Evolutionary conservation across 805 yeast genomes (phyloP).

Genomic region (Millerozyma acaciae): DNA sequence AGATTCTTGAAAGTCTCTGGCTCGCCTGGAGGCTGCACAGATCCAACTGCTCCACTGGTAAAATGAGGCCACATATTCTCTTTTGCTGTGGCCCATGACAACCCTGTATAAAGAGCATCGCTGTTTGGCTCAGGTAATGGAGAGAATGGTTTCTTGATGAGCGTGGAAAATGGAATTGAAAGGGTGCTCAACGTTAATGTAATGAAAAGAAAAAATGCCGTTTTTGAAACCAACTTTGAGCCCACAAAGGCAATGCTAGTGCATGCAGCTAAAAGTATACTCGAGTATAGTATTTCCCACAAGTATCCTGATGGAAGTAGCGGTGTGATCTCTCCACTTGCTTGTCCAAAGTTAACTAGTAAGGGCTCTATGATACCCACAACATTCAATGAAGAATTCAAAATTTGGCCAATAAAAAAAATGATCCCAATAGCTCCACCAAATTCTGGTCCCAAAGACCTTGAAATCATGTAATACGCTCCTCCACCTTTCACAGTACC

Average conservation of each 20-base stretch:
- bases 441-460: conserved; percentile 95
- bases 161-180: conserved; percentile 75
- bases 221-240: conserved; percentile 72
- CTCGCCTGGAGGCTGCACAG: conserved; percentile 46
- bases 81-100: conserved; percentile 60
- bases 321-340: conserved; percentile 51
- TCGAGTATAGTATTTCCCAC: conserved; percentile 69
- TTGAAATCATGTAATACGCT: conserved; percentile 93
- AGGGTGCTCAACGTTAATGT: conserved; percentile 66
- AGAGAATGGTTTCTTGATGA: conserved; percentile 54
- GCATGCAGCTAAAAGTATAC: conserved; percentile 65
- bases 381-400: conserved; percentile 88
- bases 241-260: conserved; percentile 78
- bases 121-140: conserved; percentile 52
- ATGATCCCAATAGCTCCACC: conserved; percentile 97
- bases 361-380: conserved; percentile 95
- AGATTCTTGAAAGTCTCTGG: conserved; percentile 76
- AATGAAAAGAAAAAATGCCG: conserved; percentile 72
- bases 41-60: conserved; percentile 91
- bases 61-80: conserved; percentile 75
- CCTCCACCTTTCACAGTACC: conserved; percentile 99
- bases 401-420: conserved; percentile 89
- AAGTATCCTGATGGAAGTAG: conserved; percentile 67
- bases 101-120: conserved; percentile 58
- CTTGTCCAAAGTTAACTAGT: conserved; percentile 67